Evolutionary conservation across 176 grass and related monocot genomes (phyloP), one percentile per base, ranked within the genome.

Genomic region (Aegilops tauschii): DNA sequence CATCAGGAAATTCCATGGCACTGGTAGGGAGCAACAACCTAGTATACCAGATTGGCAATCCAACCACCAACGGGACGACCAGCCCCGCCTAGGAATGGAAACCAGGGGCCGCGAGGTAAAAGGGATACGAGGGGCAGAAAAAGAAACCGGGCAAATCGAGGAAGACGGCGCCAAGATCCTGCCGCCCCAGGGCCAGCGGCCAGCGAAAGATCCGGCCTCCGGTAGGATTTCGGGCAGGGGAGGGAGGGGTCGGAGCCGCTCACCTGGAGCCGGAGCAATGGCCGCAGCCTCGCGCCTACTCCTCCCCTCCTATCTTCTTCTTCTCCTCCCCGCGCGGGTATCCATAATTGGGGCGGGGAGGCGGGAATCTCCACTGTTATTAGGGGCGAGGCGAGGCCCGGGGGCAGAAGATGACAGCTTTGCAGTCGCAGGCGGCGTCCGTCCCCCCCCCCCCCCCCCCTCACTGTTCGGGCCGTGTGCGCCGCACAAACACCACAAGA

Each of bases 331-430:
- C 6, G 59, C 45, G 17, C 20, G 73, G 45, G 5, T 61, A 29
- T 58, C 85, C 89, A 87, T 90, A 86, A 79, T 89, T 90, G 86
- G 65, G 65, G 84, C 79, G 65, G 44, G 65, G 66, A 54, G 49
- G 2, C 65, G 80, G 86, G 90, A 95, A 95, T 91, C 90, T 89
- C 66, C 78, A 82, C 83, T 88, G 85, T 67, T 20, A 69, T 42
- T 49, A 42, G 72, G 9, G 30, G 20, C 12, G 69, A 66, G 30
- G 20, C 12, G 69, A 66, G 58, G 71, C 79, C 39, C 72, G 31
- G 59, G 59, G 13, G 85, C 67, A 76, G 73, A 30, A 84, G 68
- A 59, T 69, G 85, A 81, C 81, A 91, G 89, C 81, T 80, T 87
- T 87, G 89, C 89, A 87, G 89, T 77, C 73, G 73, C 73, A 74